Evolutionary conservation across 352 stramenopile species (phyloP), one percentile per base, ranked within the genome.

Genomic region (Phytophthora niederhauseri): DNA sequence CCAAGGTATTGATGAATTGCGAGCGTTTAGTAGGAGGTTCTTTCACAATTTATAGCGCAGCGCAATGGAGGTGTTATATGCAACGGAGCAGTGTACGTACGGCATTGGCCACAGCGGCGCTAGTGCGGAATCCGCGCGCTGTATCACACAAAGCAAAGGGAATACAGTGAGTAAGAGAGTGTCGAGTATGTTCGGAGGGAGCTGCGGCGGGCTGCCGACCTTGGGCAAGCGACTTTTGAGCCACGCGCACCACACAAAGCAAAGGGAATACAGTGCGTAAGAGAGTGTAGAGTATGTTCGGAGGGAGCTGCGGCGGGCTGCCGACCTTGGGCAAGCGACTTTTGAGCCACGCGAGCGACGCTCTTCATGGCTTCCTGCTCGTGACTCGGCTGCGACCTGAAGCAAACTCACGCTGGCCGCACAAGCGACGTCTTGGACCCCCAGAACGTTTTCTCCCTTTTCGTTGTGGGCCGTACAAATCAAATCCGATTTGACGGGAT

Each of bases 71-170:
- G 12, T 34, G 34, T 43, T n/a, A 56, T 15, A 26, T 4, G 12
- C 22, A 46, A 20, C 0, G 3, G 5, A 34, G 9, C 20, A 19
- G 24, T 56, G 9, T 48, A 54, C 76, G 55, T 64, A 83, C 76
- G 36, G 61, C 74, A 68, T 77, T 87, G 26, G 77, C 68, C 26
- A 84, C 52, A 6, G 56, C 72, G 22, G 72, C 68, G 46, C 72
- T 85, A 12, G 74, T 76, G 64, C 76, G 79, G 66, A 82, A 78
- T 46, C 75, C 68, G 41, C 75, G 75, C 45, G 68, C 68, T 65
- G 61, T n/a, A 41, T 7, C 50, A 17, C 28, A 19, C 30, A 12
- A 20, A 6, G 0, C 12, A 15, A 48, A 22, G 17, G 7, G 36
- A 9, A 36, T 8, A 46, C 57, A 14, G 43, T 20, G 15, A 26